These are phyloP conservation scores for Pichia thaimueangensis DNA, from an alignment of 805 yeast species.

Conservation along the genomic window DNA sequence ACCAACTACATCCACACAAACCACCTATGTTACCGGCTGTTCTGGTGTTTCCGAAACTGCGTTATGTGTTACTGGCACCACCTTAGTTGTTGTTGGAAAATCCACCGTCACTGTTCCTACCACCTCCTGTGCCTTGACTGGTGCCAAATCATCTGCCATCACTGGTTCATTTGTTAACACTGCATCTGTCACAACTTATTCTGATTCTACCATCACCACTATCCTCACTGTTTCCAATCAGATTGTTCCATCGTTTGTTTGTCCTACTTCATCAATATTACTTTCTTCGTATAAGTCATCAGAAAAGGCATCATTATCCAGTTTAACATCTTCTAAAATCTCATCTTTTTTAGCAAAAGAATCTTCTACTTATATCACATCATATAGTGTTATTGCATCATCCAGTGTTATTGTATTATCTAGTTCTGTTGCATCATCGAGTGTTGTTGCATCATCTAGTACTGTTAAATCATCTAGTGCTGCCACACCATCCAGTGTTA, in stretches of 20 bases:
- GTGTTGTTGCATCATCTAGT: no score
- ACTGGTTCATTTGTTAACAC: slow-evolving; percentile 10
- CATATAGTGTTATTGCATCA: background rate
- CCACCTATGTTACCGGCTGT: slow-evolving; percentile 5
- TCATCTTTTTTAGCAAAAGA: slow-evolving; percentile 24
- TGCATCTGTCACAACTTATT: background rate
- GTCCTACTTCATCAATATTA: slow-evolving; percentile 8
- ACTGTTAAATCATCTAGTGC: no score
- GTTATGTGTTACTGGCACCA: background rate
- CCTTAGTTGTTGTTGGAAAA: slow-evolving; percentile 2
- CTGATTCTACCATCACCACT: slow-evolving; percentile 1
- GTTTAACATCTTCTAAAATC: slow-evolving; percentile 20
- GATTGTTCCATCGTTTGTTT: slow-evolving; percentile 7
- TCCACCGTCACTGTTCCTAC: background rate
- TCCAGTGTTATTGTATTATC: no score
- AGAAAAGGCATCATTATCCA: background rate
- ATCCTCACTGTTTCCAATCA: slow-evolving; percentile 5
- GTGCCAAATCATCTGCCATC: slow-evolving; percentile 1
- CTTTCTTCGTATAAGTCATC: no score
- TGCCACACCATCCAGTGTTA: no score
- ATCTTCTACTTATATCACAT: background rate
- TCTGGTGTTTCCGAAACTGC: background rate
- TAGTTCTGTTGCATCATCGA: no score
- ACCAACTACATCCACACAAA: background rate
- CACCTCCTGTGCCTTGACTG: slow-evolving; percentile 4